Evolutionary conservation across 257 asterid genomes (phyloP).

Genomic region (Scutellaria minor): DNA sequence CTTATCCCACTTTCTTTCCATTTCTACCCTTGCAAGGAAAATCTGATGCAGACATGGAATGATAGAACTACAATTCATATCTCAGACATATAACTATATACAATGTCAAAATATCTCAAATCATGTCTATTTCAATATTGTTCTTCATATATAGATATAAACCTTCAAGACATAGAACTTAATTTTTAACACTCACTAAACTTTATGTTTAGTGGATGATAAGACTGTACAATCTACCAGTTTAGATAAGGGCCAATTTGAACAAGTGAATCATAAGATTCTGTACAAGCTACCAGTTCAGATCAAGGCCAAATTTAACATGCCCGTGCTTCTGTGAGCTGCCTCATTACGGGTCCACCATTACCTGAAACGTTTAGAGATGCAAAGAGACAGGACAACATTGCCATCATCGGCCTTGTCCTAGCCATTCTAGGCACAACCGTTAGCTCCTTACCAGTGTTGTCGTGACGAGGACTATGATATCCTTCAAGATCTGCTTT

Average conservation of each 20-base stretch:
- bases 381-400: slow-evolving; percentile 81
- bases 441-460: slow-evolving; percentile 50
- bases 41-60: slow-evolving; percentile 15
- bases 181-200: slow-evolving; percentile 18
- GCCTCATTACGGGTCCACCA: slow-evolving; percentile 58
- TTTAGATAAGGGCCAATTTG: slow-evolving; percentile 7
- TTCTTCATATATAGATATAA: slow-evolving; percentile 26
- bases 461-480: slow-evolving; percentile 51
- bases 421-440: slow-evolving; percentile 46
- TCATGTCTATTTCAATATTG: slow-evolving; percentile 23
- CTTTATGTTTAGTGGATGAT: slow-evolving; percentile 9
- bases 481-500: slow-evolving; percentile 95
- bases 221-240: slow-evolving; percentile 42
- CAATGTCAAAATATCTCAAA: slow-evolving; percentile 15
- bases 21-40: background rate
- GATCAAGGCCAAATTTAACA: slow-evolving; percentile 38
- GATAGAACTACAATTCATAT: slow-evolving; percentile 22
- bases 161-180: slow-evolving; percentile 27
- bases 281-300: slow-evolving; percentile 39
- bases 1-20: background rate
- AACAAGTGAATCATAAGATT: slow-evolving; percentile 36
- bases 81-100: slow-evolving; percentile 19
- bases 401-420: slow-evolving; percentile 74
- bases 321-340: slow-evolving; percentile 70
- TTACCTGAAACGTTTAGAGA: slow-evolving; percentile 72